phyloP scores from a whole-genome alignment of 106 monocot species.

The Dioscorea dumetorum region DNA sequence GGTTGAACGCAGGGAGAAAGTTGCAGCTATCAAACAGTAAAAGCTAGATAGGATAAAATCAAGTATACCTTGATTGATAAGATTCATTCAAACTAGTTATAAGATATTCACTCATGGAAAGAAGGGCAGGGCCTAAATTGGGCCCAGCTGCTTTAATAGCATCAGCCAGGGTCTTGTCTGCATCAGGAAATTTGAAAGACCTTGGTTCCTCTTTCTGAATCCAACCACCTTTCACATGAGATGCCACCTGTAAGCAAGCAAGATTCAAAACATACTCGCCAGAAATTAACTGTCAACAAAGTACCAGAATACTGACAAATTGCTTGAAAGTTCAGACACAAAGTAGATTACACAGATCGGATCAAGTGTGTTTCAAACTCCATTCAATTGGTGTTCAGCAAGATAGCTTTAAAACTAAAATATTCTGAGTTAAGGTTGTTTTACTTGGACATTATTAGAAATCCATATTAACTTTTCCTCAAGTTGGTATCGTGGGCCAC shows the following conservation, averaged over 20 bases:
- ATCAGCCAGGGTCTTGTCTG: slow-evolving; percentile 57
- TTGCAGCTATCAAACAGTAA: not conserved
- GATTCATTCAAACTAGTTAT: slow-evolving; percentile 90
- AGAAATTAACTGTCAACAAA: too few species aligned
- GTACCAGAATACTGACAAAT: too few species aligned
- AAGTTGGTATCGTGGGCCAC: too few species aligned
- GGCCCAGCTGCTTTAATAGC: slow-evolving; percentile 75
- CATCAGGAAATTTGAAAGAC: slow-evolving; percentile 60
- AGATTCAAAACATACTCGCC: not conserved
- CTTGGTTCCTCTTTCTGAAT: slow-evolving; percentile 70
- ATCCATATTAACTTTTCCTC: too few species aligned
- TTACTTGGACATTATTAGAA: not conserved
- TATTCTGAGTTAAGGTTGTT: not conserved
- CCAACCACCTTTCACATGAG: slow-evolving; percentile 73
- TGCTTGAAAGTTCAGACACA: too few species aligned
- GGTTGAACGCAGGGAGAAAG: not conserved
- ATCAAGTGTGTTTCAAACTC: too few species aligned
- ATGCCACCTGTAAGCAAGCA: slow-evolving; percentile 43
- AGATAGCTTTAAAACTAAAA: not conserved
- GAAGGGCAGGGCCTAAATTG: slow-evolving; percentile 49
- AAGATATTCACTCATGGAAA: slow-evolving; percentile 88
- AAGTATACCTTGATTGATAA: slow-evolving; percentile 77
- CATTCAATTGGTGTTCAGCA: not conserved
- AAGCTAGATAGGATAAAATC: not conserved
- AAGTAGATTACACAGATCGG: too few species aligned